Conservation (phyloP, 2,329 filamentous ascomycete species). For the Clonostachys byssicola region DNA sequence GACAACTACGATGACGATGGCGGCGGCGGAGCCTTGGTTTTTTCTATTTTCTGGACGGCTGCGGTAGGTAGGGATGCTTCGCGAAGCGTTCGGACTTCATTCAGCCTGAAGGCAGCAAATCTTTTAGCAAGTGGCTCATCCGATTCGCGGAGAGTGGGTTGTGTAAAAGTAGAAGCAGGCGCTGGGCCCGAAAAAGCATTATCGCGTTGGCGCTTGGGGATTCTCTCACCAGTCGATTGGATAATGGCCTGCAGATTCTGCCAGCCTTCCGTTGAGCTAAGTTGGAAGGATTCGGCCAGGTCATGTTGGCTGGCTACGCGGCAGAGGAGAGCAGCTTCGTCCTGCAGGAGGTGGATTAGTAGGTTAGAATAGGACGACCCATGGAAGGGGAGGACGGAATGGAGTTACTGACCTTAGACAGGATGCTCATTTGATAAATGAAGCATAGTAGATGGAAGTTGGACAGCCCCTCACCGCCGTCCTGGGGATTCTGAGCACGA, state of each 20-base stretch:
- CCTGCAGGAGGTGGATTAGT: conserved; percentile 44
- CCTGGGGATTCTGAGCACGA: conserved; percentile 46
- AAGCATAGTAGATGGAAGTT: conserved; percentile 96
- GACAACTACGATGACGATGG: too few relatives aligned
- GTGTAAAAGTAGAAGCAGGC: conserved; percentile 10
- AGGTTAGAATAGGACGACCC: conserved; percentile 6
- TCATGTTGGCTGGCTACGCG: conserved; percentile 80
- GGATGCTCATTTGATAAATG: conserved; percentile 72
- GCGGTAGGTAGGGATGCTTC: neutral
- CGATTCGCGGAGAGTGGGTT: conserved; percentile 21
- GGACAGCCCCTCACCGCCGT: conserved; percentile 61
- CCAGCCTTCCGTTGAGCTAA: conserved; percentile 88
- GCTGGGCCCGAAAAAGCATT: conserved; percentile 19
- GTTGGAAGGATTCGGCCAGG: conserved; percentile 73
- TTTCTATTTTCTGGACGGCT: too few relatives aligned
- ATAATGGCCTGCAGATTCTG: conserved; percentile 89
- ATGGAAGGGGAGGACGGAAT: neutral
- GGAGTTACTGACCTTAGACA: conserved; percentile 70
- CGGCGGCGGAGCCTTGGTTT: too few relatives aligned
- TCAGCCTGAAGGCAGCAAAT: conserved; percentile 63
- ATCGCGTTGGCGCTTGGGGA: conserved; percentile 66
- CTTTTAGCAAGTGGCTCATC: conserved; percentile 60
- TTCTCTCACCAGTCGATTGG: conserved; percentile 95
- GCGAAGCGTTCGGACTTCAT: conserved; percentile 23
- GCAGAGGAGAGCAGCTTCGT: conserved; percentile 83